Conservation (phyloP, 2,329 filamentous ascomycete genomes). For the Phaeosphaeria sp. region DNA sequence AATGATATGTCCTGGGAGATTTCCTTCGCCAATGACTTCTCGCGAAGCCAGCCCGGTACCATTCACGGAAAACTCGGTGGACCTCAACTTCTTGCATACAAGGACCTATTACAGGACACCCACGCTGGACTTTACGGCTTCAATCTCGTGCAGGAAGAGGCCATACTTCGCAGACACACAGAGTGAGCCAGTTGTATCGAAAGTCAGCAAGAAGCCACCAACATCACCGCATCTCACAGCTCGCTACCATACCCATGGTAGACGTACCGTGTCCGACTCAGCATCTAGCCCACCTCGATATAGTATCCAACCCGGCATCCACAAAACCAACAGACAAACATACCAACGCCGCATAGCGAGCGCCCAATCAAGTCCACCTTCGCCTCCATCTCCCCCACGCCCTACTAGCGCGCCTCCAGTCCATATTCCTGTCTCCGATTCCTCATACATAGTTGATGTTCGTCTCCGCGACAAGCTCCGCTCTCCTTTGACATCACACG, state of each 20-base stretch:
- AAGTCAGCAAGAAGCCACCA: neutral
- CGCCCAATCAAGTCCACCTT: neutral
- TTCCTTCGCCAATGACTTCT: conserved; percentile 7
- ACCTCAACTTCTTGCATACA: neutral
- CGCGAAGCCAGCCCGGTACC: neutral
- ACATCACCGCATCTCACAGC: neutral
- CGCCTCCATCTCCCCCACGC: neutral
- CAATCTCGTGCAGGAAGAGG: neutral
- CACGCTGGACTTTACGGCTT: conserved; percentile 1
- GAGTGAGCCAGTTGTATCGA: conserved; percentile 1
- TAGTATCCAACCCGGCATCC: neutral
- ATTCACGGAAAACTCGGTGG: no score
- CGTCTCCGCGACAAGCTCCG: conserved; percentile 2
- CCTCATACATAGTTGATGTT: neutral
- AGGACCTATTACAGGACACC: neutral
- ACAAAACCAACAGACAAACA: neutral
- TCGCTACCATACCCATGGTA: neutral
- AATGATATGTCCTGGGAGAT: conserved; percentile 6
- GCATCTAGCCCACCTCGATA: neutral
- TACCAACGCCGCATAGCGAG: neutral
- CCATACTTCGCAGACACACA: conserved; percentile 4
- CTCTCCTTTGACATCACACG: neutral
- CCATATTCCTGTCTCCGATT: neutral
- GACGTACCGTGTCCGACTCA: conserved; percentile 1
- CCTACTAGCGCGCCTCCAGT: neutral